Conservation (phyloP, 352 stramenopile species). For the Pythium monospermum region DNA sequence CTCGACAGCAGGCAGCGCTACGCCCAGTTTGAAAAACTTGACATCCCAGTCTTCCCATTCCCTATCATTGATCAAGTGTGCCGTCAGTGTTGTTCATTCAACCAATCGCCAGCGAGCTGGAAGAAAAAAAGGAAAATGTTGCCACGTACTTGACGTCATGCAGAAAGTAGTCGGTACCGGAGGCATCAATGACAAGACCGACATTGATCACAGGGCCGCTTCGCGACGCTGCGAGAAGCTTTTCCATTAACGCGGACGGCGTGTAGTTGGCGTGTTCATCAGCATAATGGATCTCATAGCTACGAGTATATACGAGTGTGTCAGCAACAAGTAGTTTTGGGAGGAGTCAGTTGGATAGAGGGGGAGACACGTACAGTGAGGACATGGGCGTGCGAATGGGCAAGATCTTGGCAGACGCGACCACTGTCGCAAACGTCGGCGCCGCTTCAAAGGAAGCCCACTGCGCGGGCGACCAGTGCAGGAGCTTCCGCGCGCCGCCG, state of each 20-base stretch:
- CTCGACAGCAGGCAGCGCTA: slow-evolving; percentile 5
- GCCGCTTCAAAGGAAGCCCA: slow-evolving; percentile 63
- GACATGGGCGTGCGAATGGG: slow-evolving; percentile 79
- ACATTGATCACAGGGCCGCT: slow-evolving; percentile 62
- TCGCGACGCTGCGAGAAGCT: slow-evolving; percentile 59
- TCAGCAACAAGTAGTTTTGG: too few relatives aligned
- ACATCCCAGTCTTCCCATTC: slow-evolving; percentile 89
- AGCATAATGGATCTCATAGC: slow-evolving; percentile 82
- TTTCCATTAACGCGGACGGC: slow-evolving; percentile 77
- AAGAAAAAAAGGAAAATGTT: not conserved
- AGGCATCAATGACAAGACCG: slow-evolving; percentile 75
- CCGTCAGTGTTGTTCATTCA: not conserved
- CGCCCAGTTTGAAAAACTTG: slow-evolving; percentile 64
- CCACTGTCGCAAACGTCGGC: slow-evolving; percentile 42
- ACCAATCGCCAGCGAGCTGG: not conserved
- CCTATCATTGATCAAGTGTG: slow-evolving; percentile 22
- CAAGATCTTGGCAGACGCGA: slow-evolving; percentile 54
- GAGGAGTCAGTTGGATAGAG: too few relatives aligned
- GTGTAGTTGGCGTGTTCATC: slow-evolving; percentile 44
- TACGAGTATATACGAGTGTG: too few relatives aligned
- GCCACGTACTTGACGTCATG: slow-evolving; percentile 65
- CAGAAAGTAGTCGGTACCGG: slow-evolving; percentile 59
- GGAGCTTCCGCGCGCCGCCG: slow-evolving; percentile 45
- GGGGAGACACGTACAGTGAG: slow-evolving; percentile 55
- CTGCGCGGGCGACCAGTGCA: slow-evolving; percentile 55